phyloP scores from a whole-genome alignment of 108 stramenopile species.

The Aurantiochytrium sp. region DNA sequence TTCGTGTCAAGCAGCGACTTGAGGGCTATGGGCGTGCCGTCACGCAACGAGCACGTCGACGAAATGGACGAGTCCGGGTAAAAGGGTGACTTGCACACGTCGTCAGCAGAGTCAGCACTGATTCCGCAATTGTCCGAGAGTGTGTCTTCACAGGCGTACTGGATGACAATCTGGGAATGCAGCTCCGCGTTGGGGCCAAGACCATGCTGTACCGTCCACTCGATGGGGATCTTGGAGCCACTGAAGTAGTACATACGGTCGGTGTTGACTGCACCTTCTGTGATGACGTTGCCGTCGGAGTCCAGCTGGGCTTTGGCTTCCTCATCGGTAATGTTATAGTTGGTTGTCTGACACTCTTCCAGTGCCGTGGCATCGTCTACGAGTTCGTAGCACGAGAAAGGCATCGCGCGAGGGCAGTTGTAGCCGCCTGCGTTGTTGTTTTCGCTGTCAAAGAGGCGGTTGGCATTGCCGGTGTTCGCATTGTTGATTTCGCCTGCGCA shows the following conservation, averaged over 20 bases:
- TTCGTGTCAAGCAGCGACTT: slow-evolving; percentile 29
- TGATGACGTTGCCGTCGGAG: slow-evolving; percentile 8
- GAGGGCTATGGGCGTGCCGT: slow-evolving; percentile 29
- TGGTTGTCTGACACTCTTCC: neutral
- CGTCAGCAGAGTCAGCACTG: neutral
- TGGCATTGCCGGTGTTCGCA: neutral
- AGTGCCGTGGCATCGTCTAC: neutral
- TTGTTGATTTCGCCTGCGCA: neutral
- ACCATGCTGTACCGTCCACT: slow-evolving; percentile 45
- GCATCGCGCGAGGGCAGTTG: slow-evolving; percentile 30
- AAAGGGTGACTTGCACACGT: neutral
- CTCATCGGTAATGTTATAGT: neutral
- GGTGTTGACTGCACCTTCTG: neutral
- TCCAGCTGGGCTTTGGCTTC: neutral
- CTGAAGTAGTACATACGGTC: slow-evolving; percentile 40
- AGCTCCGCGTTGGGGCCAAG: slow-evolving; percentile 35
- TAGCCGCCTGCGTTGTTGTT: slow-evolving; percentile 45
- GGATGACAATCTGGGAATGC: slow-evolving; percentile 38
- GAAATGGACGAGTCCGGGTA: neutral
- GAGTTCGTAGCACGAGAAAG: slow-evolving; percentile 23
- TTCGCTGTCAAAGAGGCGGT: slow-evolving; percentile 39
- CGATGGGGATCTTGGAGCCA: slow-evolving; percentile 36
- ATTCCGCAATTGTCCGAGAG: slow-evolving; percentile 15
- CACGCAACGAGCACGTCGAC: slow-evolving; percentile 35
- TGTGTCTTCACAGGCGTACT: slow-evolving; percentile 44